Evolutionary conservation across 352 stramenopile species (phyloP), one percentile per base, ranked within the genome.

Genomic region (Pythium sukuiense): DNA sequence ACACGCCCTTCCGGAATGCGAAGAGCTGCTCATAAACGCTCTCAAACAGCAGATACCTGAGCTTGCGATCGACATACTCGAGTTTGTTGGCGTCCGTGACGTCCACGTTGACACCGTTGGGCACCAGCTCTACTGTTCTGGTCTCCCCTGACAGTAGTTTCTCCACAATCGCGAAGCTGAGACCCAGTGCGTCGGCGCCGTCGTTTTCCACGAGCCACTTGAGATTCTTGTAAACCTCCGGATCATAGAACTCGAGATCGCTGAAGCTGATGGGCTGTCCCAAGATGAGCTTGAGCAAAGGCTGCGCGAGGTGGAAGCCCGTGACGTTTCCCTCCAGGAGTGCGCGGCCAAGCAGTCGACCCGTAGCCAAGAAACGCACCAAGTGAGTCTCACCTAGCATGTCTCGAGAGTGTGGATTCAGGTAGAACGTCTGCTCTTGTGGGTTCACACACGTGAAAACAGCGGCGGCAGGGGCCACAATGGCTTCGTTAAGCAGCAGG

Each of bases 61-160:
- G 81, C 64, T 87, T 92, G 13, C 85, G 79, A 65, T 98, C 83
- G 14, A 98, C 61, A 65, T 96, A 99, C 75, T 98, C 81, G 6
- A 85, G 81, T 61, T 98, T 93, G 80, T 99, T 99, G 35, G 91
- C 87, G 54, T 98, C 95, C 2, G 89, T 98, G 9, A 99, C 93
- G 13, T 83, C 65, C 18, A 98, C 72, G 12, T 14, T 20, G 27
- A 24, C 13, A 7, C 48, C 48, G 27, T 24, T 35, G 16, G 48
- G 48, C 48, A 55, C 11, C 3, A 55, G 48, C 11, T 33, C 48
- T 8, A 55, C 27, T 35, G 48, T 55, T 24, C 26, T 33, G 2
- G 27, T 55, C 48, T 55, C 48, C 5, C 48, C 48, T 24, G 12
- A 37, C 18, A 26, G 48, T 3, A 61, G 39, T 48, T 62, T 57